Percentiles rank a stretch among this genome's conserved stretches.
These are phyloP conservation scores for Suillus subluteus DNA, from an alignment of 768 basidiomycete genomes.

Conservation along the genomic window DNA sequence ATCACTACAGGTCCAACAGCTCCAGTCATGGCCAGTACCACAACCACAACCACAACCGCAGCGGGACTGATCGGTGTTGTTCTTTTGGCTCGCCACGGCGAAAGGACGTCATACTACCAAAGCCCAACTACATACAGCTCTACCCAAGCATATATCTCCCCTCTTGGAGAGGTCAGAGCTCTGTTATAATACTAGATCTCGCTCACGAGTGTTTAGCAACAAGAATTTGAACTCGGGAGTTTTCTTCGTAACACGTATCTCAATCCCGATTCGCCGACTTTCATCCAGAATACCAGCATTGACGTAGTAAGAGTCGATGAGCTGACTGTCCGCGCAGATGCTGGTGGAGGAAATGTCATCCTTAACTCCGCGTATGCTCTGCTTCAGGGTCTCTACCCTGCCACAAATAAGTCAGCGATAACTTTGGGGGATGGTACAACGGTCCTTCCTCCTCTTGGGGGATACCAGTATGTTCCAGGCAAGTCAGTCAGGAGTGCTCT, in stretches of 20 bases:
- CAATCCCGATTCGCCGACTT: conserved; percentile 59
- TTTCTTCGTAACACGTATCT: conserved; percentile 68
- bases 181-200: conserved; percentile 1
- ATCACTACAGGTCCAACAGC: not conserved
- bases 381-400: conserved; percentile 84
- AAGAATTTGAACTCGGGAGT: conserved; percentile 66
- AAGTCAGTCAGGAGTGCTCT: not conserved
- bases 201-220: conserved; percentile 44
- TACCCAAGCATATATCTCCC: conserved; percentile 66
- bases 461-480: conserved; percentile 83
- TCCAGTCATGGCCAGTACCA: conserved; percentile 27
- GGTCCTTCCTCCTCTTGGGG: conserved; percentile 76
- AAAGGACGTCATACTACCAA: conserved; percentile 69
- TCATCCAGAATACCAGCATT: conserved; percentile 65
- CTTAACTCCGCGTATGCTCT: conserved; percentile 84
- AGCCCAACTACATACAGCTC: conserved; percentile 72
- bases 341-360: conserved; percentile 77
- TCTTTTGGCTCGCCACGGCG: conserved; percentile 76
- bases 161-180: conserved; percentile 64
- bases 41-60: conserved; percentile 19
- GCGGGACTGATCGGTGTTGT: conserved; percentile 67
- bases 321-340: conserved; percentile 77
- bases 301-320: conserved; percentile 71
- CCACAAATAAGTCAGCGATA: conserved; percentile 64
- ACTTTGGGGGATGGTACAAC: conserved; percentile 73